Base-by-base conservation (phyloP, 1,284 basidiomycete genomes). In the Neolentinus lepideus region DNA sequence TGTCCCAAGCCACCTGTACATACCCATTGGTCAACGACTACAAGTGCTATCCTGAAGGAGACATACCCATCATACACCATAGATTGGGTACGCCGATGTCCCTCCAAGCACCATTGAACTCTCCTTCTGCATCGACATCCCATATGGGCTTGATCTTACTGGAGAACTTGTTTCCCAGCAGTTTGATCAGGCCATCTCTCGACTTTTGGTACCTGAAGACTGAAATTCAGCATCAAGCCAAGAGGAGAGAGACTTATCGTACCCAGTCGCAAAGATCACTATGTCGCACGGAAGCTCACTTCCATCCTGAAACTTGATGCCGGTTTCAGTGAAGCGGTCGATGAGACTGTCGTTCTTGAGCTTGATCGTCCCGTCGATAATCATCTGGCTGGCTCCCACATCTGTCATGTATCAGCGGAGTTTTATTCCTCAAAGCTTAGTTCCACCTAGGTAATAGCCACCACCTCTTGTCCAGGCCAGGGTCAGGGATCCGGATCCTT, bases 61-160 rank as follows among this genome's bases (percentile, higher is more conserved):
- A 69, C 75, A 74, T 72, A 73, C 71, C 63, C 60, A 81, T 75
- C 74, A 81, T 78, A 62, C 75, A 77, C 76, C 81, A 88, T 52
- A 82, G 62, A 19, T 77, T 75, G 9, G 72, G 73, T 0, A 81
- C 66, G 8, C 81, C 82, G 22, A 75, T 64, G 59, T 79, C 75
- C 12, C 78, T 68, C 71, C 75, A 81, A 6, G 72, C 70, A 10
- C 77, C 75, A 21, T 73, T 69, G 43, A 84, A 68, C 66, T 87
- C 83, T 1, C 82, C 81, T 59, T 86, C 83, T 12, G 67, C 64
- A 61, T 81, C 74, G 29, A 83, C 61, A 1, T 80, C 78, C 85
- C 83, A 87, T 25, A 85, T 68, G 0, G 72, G 71, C 31, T 73
- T 71, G 47, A 80, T 62, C 35, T 72, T 71, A 21, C 74, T 67